Percentiles rank a stretch among this genome's conserved stretches.
phyloP scores from a whole-genome alignment of 2,329 filamentous ascomycete genomes.

The Tolypocladium tropicale region DNA sequence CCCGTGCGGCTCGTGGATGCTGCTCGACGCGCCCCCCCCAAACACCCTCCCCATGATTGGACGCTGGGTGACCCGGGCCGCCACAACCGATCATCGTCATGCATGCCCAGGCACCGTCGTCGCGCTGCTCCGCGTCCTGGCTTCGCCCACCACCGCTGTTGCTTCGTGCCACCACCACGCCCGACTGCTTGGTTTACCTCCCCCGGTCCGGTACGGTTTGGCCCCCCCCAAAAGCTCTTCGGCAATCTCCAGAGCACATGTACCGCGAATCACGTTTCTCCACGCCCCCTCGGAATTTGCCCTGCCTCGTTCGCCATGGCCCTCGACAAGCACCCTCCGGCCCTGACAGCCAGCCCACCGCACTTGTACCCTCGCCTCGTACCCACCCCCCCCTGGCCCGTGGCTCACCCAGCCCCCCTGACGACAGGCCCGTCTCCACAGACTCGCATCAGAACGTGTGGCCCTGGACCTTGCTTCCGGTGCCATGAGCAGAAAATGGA shows the following conservation, averaged over 20 bases:
- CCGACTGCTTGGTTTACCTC: not conserved
- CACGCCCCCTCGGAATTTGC: slow-evolving; percentile 5
- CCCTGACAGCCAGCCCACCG: too few relatives aligned
- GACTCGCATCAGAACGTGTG: slow-evolving; percentile 11
- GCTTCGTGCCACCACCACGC: not conserved
- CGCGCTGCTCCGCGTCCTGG: not conserved
- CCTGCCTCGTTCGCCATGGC: not conserved
- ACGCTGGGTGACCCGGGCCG: not conserved
- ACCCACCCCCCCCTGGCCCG: slow-evolving; percentile 9
- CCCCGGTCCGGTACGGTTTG: not conserved
- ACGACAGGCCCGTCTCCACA: slow-evolving; percentile 10
- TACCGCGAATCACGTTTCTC: slow-evolving; percentile 6
- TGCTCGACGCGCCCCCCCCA: not conserved
- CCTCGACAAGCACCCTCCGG: slow-evolving; percentile 1
- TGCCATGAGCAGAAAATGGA: not conserved
- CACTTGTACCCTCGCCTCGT: too few relatives aligned
- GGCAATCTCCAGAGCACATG: not conserved
- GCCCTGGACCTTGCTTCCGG: not conserved
- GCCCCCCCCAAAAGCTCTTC: not conserved
- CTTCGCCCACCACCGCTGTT: not conserved
- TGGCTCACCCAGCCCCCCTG: slow-evolving; percentile 5
- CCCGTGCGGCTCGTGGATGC: not conserved
- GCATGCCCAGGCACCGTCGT: too few relatives aligned
- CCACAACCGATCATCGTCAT: not conserved
- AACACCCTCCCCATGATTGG: not conserved